Percentiles rank a stretch among this genome's conserved stretches.
These are phyloP conservation scores for Oidium heveae DNA, from an alignment of 2,329 filamentous ascomycete species.

Conservation along the genomic window DNA sequence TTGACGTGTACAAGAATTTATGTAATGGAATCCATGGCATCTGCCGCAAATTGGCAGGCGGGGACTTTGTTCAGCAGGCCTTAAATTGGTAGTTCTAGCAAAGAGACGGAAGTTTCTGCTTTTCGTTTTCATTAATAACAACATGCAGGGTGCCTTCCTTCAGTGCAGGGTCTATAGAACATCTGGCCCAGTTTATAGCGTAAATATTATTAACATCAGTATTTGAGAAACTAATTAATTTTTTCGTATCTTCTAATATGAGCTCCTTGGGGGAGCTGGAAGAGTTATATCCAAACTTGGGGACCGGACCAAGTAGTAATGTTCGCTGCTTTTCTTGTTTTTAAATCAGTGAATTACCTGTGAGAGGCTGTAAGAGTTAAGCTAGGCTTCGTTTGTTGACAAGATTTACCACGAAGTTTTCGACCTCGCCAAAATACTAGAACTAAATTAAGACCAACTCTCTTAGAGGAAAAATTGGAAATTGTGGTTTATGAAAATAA, in stretches of 20 bases:
- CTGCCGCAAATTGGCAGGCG: not conserved
- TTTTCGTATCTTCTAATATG: not conserved
- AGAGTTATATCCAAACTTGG: not conserved
- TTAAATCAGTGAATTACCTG: not conserved
- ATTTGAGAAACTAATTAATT: not conserved
- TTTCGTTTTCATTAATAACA: not conserved
- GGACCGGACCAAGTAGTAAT: not conserved
- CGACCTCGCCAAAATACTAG: not conserved
- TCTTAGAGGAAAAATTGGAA: not conserved
- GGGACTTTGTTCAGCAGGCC: not conserved
- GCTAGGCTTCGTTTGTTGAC: no score
- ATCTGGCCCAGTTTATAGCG: not conserved
- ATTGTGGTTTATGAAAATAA: no score
- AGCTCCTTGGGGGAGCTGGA: not conserved
- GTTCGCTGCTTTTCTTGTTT: not conserved
- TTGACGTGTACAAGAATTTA: not conserved
- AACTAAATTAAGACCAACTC: not conserved
- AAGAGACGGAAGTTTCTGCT: not conserved
- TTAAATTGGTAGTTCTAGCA: not conserved
- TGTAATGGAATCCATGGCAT: not conserved
- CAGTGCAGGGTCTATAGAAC: not conserved
- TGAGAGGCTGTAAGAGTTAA: not conserved
- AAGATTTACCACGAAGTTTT: no score
- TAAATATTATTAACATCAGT: not conserved
- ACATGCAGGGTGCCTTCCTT: not conserved